Percentiles rank a stretch among this genome's conserved stretches.
These are phyloP conservation scores for Leavenworthia alabamica DNA, from an alignment of 345 rosid genomes.

Conservation along the genomic window DNA sequence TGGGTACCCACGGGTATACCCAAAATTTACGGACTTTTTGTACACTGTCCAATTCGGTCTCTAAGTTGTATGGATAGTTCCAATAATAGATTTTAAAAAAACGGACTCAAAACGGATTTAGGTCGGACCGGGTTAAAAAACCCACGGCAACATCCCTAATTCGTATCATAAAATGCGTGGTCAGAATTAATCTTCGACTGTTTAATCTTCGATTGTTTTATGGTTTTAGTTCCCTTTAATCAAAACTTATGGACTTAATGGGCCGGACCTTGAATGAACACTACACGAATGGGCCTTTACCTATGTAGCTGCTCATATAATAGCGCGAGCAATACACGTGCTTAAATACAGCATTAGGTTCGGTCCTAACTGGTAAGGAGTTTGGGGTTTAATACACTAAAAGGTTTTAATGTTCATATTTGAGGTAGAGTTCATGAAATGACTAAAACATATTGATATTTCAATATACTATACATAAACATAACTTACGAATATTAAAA, in stretches of 20 bases:
- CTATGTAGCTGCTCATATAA: not conserved
- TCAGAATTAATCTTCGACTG: not conserved
- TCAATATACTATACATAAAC: too few species aligned
- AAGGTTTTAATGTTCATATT: not conserved
- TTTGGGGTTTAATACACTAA: not conserved
- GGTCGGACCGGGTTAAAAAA: too few species aligned
- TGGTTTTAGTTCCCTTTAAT: not conserved
- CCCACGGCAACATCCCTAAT: too few species aligned
- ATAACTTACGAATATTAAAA: too few species aligned
- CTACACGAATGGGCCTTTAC: not conserved
- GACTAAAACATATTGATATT: not conserved
- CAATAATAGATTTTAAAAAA: too few species aligned
- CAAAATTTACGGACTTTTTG: too few species aligned
- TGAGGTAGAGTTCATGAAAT: not conserved
- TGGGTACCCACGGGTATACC: too few species aligned
- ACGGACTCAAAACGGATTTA: too few species aligned
- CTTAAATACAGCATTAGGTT: not conserved
- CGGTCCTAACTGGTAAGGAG: not conserved
- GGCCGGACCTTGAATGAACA: not conserved
- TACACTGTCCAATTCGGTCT: too few species aligned
- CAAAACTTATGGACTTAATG: not conserved
- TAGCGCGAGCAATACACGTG: slow-evolving; percentile 5
- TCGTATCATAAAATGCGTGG: not conserved
- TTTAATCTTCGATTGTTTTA: not conserved
- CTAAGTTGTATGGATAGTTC: too few species aligned